Conservation (phyloP, 176 grass and related monocot genomes). For the Lolium perenne region DNA sequence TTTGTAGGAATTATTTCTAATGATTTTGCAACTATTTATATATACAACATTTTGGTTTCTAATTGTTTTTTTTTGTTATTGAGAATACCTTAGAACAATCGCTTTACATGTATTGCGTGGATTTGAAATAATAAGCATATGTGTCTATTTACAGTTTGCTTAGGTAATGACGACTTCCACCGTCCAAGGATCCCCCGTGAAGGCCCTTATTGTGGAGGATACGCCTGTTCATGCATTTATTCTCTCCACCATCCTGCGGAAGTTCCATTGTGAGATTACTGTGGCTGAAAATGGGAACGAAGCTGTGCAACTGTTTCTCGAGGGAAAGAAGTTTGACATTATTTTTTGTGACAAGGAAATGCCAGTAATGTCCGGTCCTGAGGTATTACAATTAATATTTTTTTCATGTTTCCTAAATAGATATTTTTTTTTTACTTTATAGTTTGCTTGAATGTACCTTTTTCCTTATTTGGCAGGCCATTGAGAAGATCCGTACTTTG, state of each 20-base stretch:
- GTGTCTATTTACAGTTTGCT: background rate
- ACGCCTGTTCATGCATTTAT: background rate
- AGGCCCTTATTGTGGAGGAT: constrained; percentile 36
- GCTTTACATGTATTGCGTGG: background rate
- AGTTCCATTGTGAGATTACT: background rate
- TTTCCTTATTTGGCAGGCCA: background rate
- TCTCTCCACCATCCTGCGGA: background rate
- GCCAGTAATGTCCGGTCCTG: constrained; percentile 36
- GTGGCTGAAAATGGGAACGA: constrained; percentile 40
- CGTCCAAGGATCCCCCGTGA: background rate
- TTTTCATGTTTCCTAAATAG: background rate
- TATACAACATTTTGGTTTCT: background rate
- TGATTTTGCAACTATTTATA: background rate
- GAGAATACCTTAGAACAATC: background rate
- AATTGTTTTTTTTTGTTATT: background rate
- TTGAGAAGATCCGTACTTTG: constrained; percentile 43
- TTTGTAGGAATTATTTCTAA: background rate
- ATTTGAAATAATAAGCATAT: background rate
- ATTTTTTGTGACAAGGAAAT: constrained; percentile 44
- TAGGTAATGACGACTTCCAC: background rate
- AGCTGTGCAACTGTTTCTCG: constrained; percentile 37
- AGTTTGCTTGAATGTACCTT: background rate
- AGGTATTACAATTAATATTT: constrained; percentile 19
- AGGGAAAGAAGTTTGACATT: constrained; percentile 45
- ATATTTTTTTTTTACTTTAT: background rate